phyloP scores from a whole-genome alignment of 2,329 filamentous ascomycete species.

The Orbilia ellipsospora region DNA sequence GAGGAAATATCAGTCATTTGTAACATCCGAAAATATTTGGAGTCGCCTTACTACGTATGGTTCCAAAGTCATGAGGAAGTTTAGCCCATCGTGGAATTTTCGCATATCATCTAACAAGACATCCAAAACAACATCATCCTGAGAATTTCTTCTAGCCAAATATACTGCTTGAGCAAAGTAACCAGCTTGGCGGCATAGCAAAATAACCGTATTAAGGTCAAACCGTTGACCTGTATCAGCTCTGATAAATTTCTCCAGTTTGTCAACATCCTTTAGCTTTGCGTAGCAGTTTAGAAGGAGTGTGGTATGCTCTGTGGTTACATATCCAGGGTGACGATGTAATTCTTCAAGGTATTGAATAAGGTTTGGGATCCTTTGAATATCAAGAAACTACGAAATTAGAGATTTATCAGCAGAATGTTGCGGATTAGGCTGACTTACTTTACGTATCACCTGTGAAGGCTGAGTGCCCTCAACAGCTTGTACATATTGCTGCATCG shows the following conservation, averaged over 20 bases:
- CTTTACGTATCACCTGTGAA: slow-evolving; percentile 55
- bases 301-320: slow-evolving; percentile 94
- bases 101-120: slow-evolving; percentile 96
- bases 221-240: slow-evolving; percentile 94
- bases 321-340: slow-evolving; percentile 87
- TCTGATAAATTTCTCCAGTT: slow-evolving; percentile 89
- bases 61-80: slow-evolving; percentile 90
- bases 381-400: slow-evolving; percentile 80
- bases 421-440: slow-evolving; percentile 4
- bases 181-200: slow-evolving; percentile 95
- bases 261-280: slow-evolving; percentile 95
- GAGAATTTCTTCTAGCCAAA: slow-evolving; percentile 90
- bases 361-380: slow-evolving; percentile 95
- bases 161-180: slow-evolving; percentile 98
- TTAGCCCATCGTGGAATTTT: slow-evolving; percentile 84
- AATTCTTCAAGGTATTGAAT: slow-evolving; percentile 97
- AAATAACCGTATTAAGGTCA: slow-evolving; percentile 94
- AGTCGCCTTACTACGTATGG: slow-evolving; percentile 73
- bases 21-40: not conserved
- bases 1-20: not conserved
- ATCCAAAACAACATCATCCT: slow-evolving; percentile 92
- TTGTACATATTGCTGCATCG: slow-evolving; percentile 98
- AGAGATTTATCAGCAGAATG: no score
- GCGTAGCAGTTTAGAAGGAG: slow-evolving; percentile 96
- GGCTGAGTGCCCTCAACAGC: slow-evolving; percentile 69